Evolutionary conservation across 2,329 filamentous ascomycete genomes (phyloP), one percentile per base, ranked within the genome.

Genomic region (Fusarium camptoceras): DNA sequence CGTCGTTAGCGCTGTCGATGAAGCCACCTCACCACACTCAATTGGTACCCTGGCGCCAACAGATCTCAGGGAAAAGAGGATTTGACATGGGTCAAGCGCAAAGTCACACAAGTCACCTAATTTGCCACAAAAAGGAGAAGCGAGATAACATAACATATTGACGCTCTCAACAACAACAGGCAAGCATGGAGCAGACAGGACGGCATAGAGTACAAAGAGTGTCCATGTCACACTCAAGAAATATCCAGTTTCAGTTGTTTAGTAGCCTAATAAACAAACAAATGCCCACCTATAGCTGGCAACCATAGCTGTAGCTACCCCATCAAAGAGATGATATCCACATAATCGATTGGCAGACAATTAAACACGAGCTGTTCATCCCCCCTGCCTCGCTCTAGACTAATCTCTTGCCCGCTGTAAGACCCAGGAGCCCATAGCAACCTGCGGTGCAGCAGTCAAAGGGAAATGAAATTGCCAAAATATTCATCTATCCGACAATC

Each of bases 401-500:
- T 37, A 37, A 37, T 37, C 34, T 37, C 34, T 37, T 37, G 34
- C 59, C 28, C 48, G 47, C 62, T 39, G 63, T 66, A 60, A 55
- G 37, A 66, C 55, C 24, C 27, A 39, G 63, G 39, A 61, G 49
- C 63, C 55, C 62, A 55, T 43, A 50, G 63, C 63, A 66, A 66
- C 62, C 37, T 37, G 24, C 11, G 22, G 24, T 15, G 31, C 24
- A 41, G 24, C 22, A 31, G 24, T 14, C 37, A 37, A n/a, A 25
- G 34, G 31, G 37, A 51, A 51, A 51, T 27, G 49, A 51, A 51
- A 51, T 51, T 51, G 49, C 49, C 37, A 31, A 54, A 54, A 34
- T 55, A 70, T 69, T 70, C 51, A 53, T 39, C 63, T 55, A 66
- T 42, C 66, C 62, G 66, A 51, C 58, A 70, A 47, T 41, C 30